phyloP scores from a whole-genome alignment of 805 yeast genomes.

The Kodamaea hsintzibuensis region DNA sequence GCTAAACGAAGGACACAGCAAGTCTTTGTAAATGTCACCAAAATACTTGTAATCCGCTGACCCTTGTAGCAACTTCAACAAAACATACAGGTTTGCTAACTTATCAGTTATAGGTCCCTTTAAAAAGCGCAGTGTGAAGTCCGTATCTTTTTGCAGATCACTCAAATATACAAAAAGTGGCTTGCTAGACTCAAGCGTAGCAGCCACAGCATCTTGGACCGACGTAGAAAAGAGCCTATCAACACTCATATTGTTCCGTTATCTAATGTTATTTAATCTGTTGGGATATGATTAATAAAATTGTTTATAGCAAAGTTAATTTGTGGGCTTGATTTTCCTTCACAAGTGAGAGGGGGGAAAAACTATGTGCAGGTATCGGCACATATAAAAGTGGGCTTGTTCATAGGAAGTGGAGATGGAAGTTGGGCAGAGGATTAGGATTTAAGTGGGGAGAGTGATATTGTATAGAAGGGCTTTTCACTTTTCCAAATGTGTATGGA shows the following conservation, averaged over 20 bases:
- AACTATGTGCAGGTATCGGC: not conserved
- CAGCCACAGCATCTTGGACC: slow-evolving; percentile 25
- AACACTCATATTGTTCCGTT: slow-evolving; percentile 1
- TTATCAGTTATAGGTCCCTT: not conserved
- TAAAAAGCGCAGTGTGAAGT: slow-evolving; percentile 17
- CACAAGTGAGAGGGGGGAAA: not conserved
- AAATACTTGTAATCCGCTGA: slow-evolving; percentile 34
- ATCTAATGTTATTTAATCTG: not conserved
- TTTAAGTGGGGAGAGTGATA: too few relatives aligned
- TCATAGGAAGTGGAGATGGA: not conserved
- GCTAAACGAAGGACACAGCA: slow-evolving; percentile 55
- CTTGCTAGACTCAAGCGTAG: slow-evolving; percentile 15
- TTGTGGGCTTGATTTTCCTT: not conserved
- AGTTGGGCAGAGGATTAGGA: too few relatives aligned
- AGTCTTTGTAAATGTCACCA: slow-evolving; percentile 55
- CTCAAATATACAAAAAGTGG: slow-evolving; percentile 28
- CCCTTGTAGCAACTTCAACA: slow-evolving; percentile 18
- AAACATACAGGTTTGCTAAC: slow-evolving; percentile 8
- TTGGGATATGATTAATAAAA: too few relatives aligned
- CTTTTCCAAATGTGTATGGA: too few relatives aligned
- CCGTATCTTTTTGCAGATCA: slow-evolving; percentile 14
- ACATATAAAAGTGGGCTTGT: not conserved
- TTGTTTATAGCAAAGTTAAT: not conserved
- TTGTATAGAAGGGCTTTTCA: too few relatives aligned
- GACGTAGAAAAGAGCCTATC: slow-evolving; percentile 19